phyloP scores from a whole-genome alignment of 2,329 filamentous ascomycete species.

The Madurella fahalii region DNA sequence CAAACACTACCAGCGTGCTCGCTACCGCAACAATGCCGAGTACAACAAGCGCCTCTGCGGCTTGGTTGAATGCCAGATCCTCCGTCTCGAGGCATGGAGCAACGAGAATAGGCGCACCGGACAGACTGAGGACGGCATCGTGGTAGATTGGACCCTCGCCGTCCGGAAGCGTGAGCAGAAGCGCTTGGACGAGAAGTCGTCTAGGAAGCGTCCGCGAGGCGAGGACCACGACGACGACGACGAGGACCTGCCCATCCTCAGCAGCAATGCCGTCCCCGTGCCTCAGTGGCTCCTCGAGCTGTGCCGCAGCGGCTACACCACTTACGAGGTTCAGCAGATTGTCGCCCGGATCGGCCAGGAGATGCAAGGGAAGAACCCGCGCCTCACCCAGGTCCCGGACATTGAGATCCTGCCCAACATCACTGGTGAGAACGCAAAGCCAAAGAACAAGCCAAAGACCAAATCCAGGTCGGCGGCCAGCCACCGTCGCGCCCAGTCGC shows the following conservation, averaged over 20 bases:
- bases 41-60: slow-evolving; percentile 61
- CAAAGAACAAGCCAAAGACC: slow-evolving; percentile 6
- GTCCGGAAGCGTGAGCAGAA: slow-evolving; percentile 62
- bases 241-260: slow-evolving; percentile 29
- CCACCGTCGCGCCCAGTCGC: slow-evolving; percentile 36
- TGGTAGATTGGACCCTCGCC: slow-evolving; percentile 58
- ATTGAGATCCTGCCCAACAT: slow-evolving; percentile 58
- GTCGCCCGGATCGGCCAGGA: slow-evolving; percentile 43
- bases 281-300: slow-evolving; percentile 47
- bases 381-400: slow-evolving; percentile 46
- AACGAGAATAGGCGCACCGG: slow-evolving; percentile 41
- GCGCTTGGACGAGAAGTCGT: slow-evolving; percentile 31
- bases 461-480: background rate
- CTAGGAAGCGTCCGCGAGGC: slow-evolving; percentile 28
- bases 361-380: slow-evolving; percentile 39
- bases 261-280: slow-evolving; percentile 40
- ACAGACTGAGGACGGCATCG: slow-evolving; percentile 36
- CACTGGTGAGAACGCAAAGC: slow-evolving; percentile 29
- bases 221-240: slow-evolving; percentile 32
- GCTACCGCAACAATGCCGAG: slow-evolving; percentile 62
- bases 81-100: slow-evolving; percentile 61
- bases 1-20: slow-evolving; percentile 75
- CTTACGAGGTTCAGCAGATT: slow-evolving; percentile 45
- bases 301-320: slow-evolving; percentile 45
- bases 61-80: slow-evolving; percentile 59